Evolutionary conservation across 2,329 filamentous ascomycete species (phyloP).

Genomic region (Fusarium citri): DNA sequence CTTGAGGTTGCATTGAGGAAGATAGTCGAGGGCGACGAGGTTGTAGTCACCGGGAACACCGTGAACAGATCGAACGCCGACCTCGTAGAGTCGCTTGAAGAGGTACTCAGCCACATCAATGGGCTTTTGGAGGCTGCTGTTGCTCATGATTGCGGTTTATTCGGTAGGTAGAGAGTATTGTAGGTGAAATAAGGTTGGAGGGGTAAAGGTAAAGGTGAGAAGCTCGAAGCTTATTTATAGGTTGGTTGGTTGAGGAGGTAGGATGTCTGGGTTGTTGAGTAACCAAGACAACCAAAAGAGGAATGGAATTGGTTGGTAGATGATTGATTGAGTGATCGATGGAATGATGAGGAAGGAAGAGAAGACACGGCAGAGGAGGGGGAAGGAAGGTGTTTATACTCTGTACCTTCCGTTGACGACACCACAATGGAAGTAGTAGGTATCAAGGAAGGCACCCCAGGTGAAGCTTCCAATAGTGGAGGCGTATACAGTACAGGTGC

Average conservation of each 20-base stretch:
- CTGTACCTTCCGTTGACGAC: slow-evolving; percentile 21
- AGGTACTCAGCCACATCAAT: slow-evolving; percentile 75
- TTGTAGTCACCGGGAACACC: slow-evolving; percentile 82
- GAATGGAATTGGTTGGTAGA: slow-evolving; percentile 34
- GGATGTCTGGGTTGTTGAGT: slow-evolving; percentile 27
- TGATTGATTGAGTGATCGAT: slow-evolving; percentile 28
- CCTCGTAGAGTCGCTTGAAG: slow-evolving; percentile 71
- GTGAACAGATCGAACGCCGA: slow-evolving; percentile 74
- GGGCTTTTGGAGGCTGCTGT: slow-evolving; percentile 58
- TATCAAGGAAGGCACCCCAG: slow-evolving; percentile 1
- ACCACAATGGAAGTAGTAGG: neutral
- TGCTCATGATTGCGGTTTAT: slow-evolving; percentile 35
- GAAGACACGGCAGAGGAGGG: slow-evolving; percentile 31
- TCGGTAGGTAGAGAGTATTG: neutral
- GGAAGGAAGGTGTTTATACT: slow-evolving; percentile 42
- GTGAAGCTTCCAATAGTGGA: slow-evolving; percentile 8
- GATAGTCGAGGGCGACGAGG: slow-evolving; percentile 74
- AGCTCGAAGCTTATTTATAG: slow-evolving; percentile 26
- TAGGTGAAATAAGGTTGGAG: slow-evolving; percentile 16
- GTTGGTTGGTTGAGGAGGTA: slow-evolving; percentile 1
- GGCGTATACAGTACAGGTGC: neutral
- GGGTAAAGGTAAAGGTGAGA: slow-evolving; percentile 6
- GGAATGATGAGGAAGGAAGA: slow-evolving; percentile 36
- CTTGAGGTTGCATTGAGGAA: slow-evolving; percentile 67
- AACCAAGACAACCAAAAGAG: slow-evolving; percentile 38